Evolutionary conservation across 805 yeast genomes (phyloP), one percentile per base, ranked within the genome.

Genomic region (Nakazawaea molendinolei): DNA sequence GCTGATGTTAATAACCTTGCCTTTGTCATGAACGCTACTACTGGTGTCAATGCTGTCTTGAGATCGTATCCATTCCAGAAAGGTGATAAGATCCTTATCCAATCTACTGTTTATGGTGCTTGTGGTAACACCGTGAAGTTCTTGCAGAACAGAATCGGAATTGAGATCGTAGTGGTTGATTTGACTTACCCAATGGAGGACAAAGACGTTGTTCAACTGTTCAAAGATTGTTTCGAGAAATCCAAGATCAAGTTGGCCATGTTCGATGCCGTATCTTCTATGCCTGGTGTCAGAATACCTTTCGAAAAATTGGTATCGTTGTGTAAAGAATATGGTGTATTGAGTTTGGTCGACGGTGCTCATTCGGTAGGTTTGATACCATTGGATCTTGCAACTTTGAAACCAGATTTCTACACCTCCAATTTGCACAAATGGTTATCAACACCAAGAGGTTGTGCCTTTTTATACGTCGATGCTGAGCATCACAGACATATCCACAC

Each of bases 381-480:
- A 8, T 36, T 71, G n/a, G 58, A 65, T 31, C 44, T 76, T 23
- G 54, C 52, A 9, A 48, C 48, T 9, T 44, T 70, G 17, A 44
- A 63, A 31, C 84, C 86, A 0, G 86, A 79, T 47, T 81, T 77
- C 50, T 71, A 64, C 49, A 62, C 69, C 17, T 56, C 79, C 15
- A 82, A 81, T 47, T 57, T 80, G 14, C 89, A 82, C 61, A 82
- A 82, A 49, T 82, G 89, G 89, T 58, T 65, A 26, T 74, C 49
- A 43, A 65, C 67, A 16, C 83, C 86, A 3, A 61, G 74, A 29
- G 73, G 78, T 4, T 67, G 69, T 45, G 80, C 82, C 0, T 58
- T 76, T 20, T 50, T 81, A 33, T 80, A 79, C 46, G 82, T 73
- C 5, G 65, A 69, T 43, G 62, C 65, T 3, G 60, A 62, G 37